These are phyloP conservation scores for Helotiales sp. DNA, from an alignment of 2,329 filamentous ascomycete genomes.

Conservation along the genomic window DNA sequence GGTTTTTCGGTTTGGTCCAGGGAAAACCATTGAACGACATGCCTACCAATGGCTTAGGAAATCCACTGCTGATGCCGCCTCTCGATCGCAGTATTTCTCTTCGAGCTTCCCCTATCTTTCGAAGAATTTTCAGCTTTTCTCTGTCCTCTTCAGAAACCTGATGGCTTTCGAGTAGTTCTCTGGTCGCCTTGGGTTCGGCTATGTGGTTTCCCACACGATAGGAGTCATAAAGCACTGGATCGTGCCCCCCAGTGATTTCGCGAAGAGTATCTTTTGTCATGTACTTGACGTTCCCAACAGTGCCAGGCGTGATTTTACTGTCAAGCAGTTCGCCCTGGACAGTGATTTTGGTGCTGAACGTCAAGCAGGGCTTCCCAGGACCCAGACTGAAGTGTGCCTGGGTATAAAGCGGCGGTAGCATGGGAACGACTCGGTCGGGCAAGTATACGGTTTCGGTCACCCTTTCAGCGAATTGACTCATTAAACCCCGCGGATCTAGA, in stretches of 20 bases:
- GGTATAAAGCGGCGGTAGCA: conserved; percentile 60
- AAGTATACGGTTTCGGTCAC: conserved; percentile 65
- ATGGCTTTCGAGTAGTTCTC: not conserved
- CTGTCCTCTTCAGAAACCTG: conserved; percentile 49
- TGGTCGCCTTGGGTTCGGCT: not conserved
- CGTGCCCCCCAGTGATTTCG: conserved; percentile 33
- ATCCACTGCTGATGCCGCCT: conserved; percentile 17
- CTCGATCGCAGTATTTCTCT: conserved; percentile 20
- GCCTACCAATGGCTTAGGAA: conserved; percentile 11
- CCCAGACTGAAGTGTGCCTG: conserved; percentile 60
- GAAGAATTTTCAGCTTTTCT: conserved; percentile 54
- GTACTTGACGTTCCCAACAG: conserved; percentile 59
- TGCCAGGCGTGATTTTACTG: conserved; percentile 58
- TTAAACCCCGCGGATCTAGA: conserved; percentile 61
- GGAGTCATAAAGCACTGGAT: conserved; percentile 3
- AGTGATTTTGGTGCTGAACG: conserved; percentile 65
- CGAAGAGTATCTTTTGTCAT: conserved; percentile 59
- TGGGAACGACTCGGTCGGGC: conserved; percentile 60
- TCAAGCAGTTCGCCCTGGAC: conserved; percentile 58
- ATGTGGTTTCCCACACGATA: conserved; percentile 26
- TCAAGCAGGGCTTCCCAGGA: conserved; percentile 57
- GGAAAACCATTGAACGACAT: conserved; percentile 27
- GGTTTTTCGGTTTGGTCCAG: conserved; percentile 6
- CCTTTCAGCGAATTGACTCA: conserved; percentile 66
- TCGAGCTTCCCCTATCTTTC: conserved; percentile 52